Percentiles rank a stretch among this genome's conserved stretches.
phyloP scores from a whole-genome alignment of 176 grass and related monocot genomes.

The Echinochloa phyllopogon region DNA sequence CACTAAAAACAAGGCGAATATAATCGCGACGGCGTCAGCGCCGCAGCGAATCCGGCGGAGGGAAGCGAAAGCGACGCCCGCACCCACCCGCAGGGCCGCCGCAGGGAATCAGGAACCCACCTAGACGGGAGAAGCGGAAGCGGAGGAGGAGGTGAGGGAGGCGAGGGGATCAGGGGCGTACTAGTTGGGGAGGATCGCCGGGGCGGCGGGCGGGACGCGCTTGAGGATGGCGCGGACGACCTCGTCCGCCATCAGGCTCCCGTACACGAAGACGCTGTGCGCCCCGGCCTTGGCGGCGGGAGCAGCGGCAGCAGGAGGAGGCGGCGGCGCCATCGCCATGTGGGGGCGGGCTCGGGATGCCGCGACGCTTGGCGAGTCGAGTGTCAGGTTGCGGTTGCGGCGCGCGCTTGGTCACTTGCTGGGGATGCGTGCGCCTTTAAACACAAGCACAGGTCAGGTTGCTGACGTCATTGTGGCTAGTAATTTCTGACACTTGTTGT shows the following conservation, averaged over 20 bases:
- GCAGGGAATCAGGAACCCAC: neutral
- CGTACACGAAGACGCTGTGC: constrained; percentile 93
- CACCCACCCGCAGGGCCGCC: too few species aligned
- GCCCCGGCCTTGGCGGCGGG: neutral
- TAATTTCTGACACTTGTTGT: too few species aligned
- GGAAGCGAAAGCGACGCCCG: neutral
- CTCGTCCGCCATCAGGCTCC: constrained; percentile 81
- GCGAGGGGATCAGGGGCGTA: neutral
- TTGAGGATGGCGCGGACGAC: constrained; percentile 75
- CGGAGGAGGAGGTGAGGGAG: neutral
- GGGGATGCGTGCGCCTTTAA: neutral
- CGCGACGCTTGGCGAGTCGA: constrained; percentile 8
- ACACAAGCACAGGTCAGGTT: neutral
- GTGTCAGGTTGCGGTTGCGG: neutral
- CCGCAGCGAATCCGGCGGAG: neutral
- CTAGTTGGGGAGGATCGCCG: constrained; percentile 65
- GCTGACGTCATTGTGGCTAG: too few species aligned
- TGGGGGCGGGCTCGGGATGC: neutral
- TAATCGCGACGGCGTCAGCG: neutral
- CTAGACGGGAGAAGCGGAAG: neutral
- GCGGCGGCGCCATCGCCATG: constrained; percentile 38
- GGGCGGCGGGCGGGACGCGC: constrained; percentile 73
- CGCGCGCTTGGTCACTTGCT: neutral
- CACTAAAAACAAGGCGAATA: neutral
- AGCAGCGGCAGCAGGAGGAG: neutral